These are phyloP conservation scores for Xylaria sp. DNA, from an alignment of 495 filamentous ascomycete genomes.

Conservation along the genomic window DNA sequence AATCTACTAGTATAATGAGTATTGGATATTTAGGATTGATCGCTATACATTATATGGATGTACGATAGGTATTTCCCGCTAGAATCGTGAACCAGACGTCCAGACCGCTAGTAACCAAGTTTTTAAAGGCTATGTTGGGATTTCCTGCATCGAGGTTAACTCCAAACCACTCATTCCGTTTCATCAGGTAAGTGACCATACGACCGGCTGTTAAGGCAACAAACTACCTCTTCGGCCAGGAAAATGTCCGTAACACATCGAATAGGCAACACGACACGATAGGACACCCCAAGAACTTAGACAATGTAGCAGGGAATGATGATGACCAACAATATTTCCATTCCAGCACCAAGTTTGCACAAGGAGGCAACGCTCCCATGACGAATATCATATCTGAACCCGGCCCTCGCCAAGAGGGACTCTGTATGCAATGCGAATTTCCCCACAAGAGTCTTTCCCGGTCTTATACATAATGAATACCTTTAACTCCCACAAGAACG, in stretches of 20 bases:
- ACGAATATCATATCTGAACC: not conserved
- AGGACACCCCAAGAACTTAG: not conserved
- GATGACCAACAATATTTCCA: not conserved
- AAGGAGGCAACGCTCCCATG: not conserved
- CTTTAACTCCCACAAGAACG: not conserved
- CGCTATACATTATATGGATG: not conserved
- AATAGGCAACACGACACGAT: not conserved
- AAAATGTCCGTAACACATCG: not conserved
- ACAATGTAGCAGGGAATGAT: not conserved
- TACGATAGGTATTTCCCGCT: not conserved
- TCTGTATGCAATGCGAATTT: conserved; percentile 7
- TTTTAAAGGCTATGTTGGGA: not conserved
- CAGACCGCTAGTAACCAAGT: not conserved
- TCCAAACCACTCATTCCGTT: not conserved
- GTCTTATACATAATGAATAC: not conserved
- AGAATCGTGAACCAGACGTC: not conserved
- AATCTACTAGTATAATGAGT: not conserved
- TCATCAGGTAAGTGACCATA: not conserved
- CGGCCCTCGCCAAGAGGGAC: not conserved
- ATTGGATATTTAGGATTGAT: not conserved
- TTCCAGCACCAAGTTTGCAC: not conserved
- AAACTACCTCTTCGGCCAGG: not conserved
- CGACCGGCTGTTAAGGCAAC: not conserved
- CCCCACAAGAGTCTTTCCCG: not conserved
- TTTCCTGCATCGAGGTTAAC: not conserved